These are phyloP conservation scores for Cryptosporidium meleagridis DNA, from an alignment of 169 alveolate genomes.

Conservation along the genomic window DNA sequence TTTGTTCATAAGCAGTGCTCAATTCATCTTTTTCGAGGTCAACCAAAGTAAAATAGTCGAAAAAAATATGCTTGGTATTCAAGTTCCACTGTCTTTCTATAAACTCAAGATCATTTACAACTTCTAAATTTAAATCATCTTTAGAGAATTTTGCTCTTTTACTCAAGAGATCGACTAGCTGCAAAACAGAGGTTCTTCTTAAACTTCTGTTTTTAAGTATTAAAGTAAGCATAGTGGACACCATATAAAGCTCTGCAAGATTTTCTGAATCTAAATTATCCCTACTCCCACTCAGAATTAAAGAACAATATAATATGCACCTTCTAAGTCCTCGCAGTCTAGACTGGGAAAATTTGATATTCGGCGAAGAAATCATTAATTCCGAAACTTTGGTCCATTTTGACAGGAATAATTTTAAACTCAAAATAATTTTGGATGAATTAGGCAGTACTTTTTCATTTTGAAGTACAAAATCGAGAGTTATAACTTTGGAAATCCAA, in stretches of 20 bases:
- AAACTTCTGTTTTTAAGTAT: not conserved
- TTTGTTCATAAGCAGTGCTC: not conserved
- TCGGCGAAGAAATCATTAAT: not conserved
- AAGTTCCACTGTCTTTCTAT: slow-evolving; percentile 40
- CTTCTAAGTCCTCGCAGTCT: slow-evolving; percentile 18
- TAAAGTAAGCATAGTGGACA: not conserved
- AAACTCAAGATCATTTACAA: not conserved
- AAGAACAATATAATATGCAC: slow-evolving; percentile 13
- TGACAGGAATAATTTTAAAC: not conserved
- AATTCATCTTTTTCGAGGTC: not conserved
- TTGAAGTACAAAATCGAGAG: not conserved
- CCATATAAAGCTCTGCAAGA: not conserved
- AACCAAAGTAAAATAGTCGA: not conserved
- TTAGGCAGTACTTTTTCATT: not conserved
- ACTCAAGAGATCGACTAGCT: not conserved
- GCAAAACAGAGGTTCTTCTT: slow-evolving; percentile 5
- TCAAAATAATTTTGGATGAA: not conserved
- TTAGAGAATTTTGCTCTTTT: slow-evolving; percentile 19
- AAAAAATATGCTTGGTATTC: slow-evolving; percentile 19
- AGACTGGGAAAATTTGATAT: not conserved
- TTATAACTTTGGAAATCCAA: slow-evolving; percentile 31
- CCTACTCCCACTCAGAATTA: not conserved
- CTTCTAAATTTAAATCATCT: slow-evolving; percentile 18
- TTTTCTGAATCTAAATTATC: not conserved
- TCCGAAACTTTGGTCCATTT: slow-evolving; percentile 4